phyloP scores from a whole-genome alignment of 192 early-diverging fungal species.

The Helicostylum pulchrum region DNA sequence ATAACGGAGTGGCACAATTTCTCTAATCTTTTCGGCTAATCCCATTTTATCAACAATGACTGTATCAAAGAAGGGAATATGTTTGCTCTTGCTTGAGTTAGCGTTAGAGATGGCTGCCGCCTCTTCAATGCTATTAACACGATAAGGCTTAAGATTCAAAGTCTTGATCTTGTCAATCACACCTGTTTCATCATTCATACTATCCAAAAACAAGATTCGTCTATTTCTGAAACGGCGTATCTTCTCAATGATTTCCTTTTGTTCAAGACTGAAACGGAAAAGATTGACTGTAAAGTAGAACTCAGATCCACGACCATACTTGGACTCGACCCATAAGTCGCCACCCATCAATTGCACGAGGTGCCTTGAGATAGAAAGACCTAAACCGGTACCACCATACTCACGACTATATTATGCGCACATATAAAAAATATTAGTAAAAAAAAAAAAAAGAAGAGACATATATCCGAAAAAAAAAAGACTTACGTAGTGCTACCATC shows the following conservation, averaged over 20 bases:
- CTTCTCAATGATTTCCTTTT: constrained; percentile 41
- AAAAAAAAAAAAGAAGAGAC: neutral
- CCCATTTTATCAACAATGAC: constrained; percentile 60
- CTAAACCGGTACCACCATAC: constrained; percentile 88
- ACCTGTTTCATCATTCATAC: constrained; percentile 40
- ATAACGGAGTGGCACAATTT: constrained; percentile 52
- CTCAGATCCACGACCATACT: constrained; percentile 66
- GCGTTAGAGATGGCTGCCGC: constrained; percentile 32
- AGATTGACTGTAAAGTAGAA: constrained; percentile 74
- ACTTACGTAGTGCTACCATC: constrained; percentile 69
- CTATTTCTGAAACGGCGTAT: constrained; percentile 56
- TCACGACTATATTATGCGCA: constrained; percentile 42
- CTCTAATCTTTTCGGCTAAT: constrained; percentile 57
- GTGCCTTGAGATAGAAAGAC: constrained; percentile 77
- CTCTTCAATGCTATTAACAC: constrained; percentile 45
- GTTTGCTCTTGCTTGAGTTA: constrained; percentile 29
- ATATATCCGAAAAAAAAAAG: neutral
- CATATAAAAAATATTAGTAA: neutral
- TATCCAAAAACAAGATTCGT: constrained; percentile 62
- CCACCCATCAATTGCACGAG: constrained; percentile 77
- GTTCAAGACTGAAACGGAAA: constrained; percentile 36
- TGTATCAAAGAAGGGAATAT: constrained; percentile 56
- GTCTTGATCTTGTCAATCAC: constrained; percentile 50
- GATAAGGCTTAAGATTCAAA: constrained; percentile 45
- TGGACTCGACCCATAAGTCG: constrained; percentile 72